Evolutionary conservation across 306 rosid genomes (phyloP).

Genomic region (Arachis hypogaea): DNA sequence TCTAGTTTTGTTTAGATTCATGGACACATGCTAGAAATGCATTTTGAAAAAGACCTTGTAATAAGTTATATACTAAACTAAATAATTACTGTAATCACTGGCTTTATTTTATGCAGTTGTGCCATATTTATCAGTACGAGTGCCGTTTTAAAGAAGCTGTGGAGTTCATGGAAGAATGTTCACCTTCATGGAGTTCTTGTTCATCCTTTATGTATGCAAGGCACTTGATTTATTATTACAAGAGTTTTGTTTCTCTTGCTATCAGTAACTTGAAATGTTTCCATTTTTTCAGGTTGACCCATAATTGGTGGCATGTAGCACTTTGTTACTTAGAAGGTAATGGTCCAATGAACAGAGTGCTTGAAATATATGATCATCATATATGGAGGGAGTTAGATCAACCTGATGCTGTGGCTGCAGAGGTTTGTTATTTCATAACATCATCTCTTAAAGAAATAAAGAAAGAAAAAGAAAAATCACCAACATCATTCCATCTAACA

Average conservation of each 20-base stretch:
- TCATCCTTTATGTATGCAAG: constrained; percentile 66
- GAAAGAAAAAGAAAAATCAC: background rate
- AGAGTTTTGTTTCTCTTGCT: constrained; percentile 19
- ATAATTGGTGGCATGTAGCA: constrained; percentile 87
- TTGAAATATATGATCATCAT: constrained; percentile 57
- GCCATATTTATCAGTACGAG: constrained; percentile 81
- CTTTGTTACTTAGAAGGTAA: constrained; percentile 71
- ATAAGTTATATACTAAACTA: constrained; percentile 15
- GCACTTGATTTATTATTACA: constrained; percentile 8
- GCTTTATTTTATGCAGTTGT: constrained; percentile 61
- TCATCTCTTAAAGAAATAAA: too few relatives aligned
- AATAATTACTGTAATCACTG: constrained; percentile 23
- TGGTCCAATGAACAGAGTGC: constrained; percentile 48
- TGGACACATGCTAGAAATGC: background rate
- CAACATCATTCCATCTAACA: constrained; percentile 13
- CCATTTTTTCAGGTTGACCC: constrained; percentile 69
- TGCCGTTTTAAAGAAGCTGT: constrained; percentile 84
- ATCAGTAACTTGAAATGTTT: constrained; percentile 8
- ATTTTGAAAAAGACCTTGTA: constrained; percentile 1
- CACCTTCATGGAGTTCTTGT: constrained; percentile 70
- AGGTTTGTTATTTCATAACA: constrained; percentile 40
- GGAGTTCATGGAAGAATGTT: constrained; percentile 81
- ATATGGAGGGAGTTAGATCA: constrained; percentile 74
- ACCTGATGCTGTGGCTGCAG: constrained; percentile 47
- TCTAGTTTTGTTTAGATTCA: constrained; percentile 21